A percentile compares a stretch with the other conserved stretches of the same genome.
Evolutionary conservation across 805 yeast species (phyloP).

Genomic region (Yamadazyma sp.): DNA sequence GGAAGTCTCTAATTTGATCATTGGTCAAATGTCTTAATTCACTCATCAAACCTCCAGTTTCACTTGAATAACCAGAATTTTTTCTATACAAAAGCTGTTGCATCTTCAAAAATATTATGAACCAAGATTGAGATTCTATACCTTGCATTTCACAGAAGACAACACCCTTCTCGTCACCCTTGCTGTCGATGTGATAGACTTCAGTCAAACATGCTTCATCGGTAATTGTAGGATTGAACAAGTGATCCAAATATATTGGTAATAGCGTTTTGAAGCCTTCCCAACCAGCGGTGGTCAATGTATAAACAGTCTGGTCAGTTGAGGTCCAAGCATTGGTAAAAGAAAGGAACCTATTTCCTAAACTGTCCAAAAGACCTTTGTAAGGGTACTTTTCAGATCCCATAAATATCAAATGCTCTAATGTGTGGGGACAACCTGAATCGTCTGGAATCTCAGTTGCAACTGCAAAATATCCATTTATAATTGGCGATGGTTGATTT

Average conservation of each 20-base stretch:
- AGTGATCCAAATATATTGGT: conserved; percentile 88
- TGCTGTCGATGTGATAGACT: conserved; percentile 91
- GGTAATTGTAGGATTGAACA: conserved; percentile 78
- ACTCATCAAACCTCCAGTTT: conserved; percentile 87
- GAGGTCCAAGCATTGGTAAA: conserved; percentile 96
- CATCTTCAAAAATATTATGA: conserved; percentile 55
- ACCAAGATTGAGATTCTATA: conserved; percentile 75
- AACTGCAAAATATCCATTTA: conserved; percentile 92
- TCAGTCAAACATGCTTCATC: conserved; percentile 92
- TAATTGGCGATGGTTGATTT: conserved; percentile 79
- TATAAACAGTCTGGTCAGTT: conserved; percentile 92
- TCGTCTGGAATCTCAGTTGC: conserved; percentile 89
- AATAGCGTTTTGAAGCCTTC: conserved; percentile 81
- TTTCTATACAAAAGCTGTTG: conserved; percentile 54
- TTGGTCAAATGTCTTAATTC: conserved; percentile 72
- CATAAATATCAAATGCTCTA: conserved; percentile 93
- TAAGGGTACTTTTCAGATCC: conserved; percentile 88
- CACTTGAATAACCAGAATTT: conserved; percentile 81
- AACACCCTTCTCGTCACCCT: conserved; percentile 90
- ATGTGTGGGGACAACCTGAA: conserved; percentile 91
- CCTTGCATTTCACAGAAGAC: conserved; percentile 98
- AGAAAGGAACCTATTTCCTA: conserved; percentile 81
- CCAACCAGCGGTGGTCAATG: conserved; percentile 93
- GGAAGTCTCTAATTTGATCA: conserved; percentile 75
- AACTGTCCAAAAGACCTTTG: conserved; percentile 83